Evolutionary conservation across 2,329 filamentous ascomycete genomes (phyloP).

Genomic region (Calonectria hawksworthii): DNA sequence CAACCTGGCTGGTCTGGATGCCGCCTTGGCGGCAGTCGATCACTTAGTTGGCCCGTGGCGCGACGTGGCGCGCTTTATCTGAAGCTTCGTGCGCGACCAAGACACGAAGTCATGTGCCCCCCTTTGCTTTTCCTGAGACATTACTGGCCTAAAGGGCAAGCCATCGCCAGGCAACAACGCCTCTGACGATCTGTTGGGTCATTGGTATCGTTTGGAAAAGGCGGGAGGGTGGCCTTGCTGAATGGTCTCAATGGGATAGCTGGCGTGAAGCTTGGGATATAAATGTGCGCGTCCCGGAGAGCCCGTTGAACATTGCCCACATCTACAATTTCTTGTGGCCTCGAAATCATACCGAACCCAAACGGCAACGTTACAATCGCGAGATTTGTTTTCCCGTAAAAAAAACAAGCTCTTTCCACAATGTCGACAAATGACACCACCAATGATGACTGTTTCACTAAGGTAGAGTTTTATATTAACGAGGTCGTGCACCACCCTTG

Average conservation of each 20-base stretch:
- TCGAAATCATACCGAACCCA: not conserved
- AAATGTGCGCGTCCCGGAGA: conserved; percentile 25
- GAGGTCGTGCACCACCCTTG: not conserved
- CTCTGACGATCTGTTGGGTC: conserved; percentile 27
- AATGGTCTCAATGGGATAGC: not conserved
- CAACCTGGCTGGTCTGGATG: not conserved
- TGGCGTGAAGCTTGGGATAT: conserved; percentile 27
- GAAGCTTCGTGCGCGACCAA: conserved; percentile 31
- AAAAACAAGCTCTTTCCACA: not conserved
- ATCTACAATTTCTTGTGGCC: not conserved
- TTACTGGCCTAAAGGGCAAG: conserved; percentile 36
- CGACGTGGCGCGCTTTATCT: conserved; percentile 29
- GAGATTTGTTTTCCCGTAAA: not conserved
- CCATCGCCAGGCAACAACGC: conserved; percentile 41
- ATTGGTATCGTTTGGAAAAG: not conserved
- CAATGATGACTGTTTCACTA: conserved; percentile 28
- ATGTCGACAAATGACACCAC: conserved; percentile 26
- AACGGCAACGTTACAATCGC: not conserved
- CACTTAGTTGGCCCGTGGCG: conserved; percentile 24
- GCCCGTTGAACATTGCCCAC: not conserved
- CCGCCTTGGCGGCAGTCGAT: conserved; percentile 18
- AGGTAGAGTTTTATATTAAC: conserved; percentile 19
- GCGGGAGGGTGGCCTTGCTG: not conserved
- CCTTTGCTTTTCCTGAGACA: conserved; percentile 1
- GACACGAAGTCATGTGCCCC: conserved; percentile 45